These are phyloP conservation scores for Stagonosporopsis tanaceti DNA, from an alignment of 2,329 filamentous ascomycete species.

Conservation along the genomic window DNA sequence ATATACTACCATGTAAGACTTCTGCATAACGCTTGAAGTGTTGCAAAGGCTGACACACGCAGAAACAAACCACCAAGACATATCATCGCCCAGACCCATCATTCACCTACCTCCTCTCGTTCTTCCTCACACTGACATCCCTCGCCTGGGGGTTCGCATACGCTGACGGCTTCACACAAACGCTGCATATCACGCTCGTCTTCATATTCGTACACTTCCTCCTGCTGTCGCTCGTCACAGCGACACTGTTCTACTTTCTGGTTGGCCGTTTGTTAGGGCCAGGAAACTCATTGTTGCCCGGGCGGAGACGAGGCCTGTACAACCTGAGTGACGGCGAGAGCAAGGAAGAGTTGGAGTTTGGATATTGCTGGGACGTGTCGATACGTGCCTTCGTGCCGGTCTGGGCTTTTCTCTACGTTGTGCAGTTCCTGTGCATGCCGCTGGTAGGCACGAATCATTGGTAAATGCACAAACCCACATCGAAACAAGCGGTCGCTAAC, in stretches of 20 bases:
- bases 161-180: slow-evolving; percentile 54
- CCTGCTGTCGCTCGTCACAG: slow-evolving; percentile 65
- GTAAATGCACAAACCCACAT: slow-evolving; percentile 36
- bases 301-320: slow-evolving; percentile 66
- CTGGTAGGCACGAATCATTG: slow-evolving; percentile 63
- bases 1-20: slow-evolving; percentile 72
- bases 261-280: slow-evolving; percentile 69
- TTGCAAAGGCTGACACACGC: not conserved
- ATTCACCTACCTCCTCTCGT: slow-evolving; percentile 73
- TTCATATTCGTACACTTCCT: slow-evolving; percentile 69
- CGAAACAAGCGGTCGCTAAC: not conserved
- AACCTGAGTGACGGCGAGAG: slow-evolving; percentile 58
- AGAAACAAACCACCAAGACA: slow-evolving; percentile 72
- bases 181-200: slow-evolving; percentile 55
- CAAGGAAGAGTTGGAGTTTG: slow-evolving; percentile 69
- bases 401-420: slow-evolving; percentile 71
- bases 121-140: slow-evolving; percentile 65
- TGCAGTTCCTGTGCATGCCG: slow-evolving; percentile 73
- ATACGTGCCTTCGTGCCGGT: slow-evolving; percentile 73
- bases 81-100: slow-evolving; percentile 75
- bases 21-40: not conserved
- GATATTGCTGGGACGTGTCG: slow-evolving; percentile 75
- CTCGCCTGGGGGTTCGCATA: slow-evolving; percentile 68
- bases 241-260: slow-evolving; percentile 69
- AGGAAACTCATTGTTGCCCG: slow-evolving; percentile 60